Evolutionary conservation across 768 basidiomycete species (phyloP).

Genomic region (Lactifluus pinguis): DNA sequence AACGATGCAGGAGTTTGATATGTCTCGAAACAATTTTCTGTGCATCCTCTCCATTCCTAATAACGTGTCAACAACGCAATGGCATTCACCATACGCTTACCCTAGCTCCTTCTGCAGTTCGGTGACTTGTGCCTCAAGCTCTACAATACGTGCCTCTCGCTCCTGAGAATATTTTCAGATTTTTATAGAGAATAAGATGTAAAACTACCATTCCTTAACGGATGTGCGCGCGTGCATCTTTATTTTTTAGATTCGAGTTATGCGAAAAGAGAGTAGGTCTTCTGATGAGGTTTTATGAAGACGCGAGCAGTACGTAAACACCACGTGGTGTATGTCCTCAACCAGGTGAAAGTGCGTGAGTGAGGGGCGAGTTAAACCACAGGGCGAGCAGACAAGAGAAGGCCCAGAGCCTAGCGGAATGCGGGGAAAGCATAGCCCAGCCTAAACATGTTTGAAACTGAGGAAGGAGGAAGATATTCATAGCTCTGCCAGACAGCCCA

Average conservation of each 20-base stretch:
- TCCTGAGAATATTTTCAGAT: not conserved
- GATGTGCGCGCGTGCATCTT: slow-evolving; percentile 17
- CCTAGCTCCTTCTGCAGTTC: slow-evolving; percentile 14
- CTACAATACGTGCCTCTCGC: slow-evolving; percentile 9
- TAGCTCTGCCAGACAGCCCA: too few species aligned
- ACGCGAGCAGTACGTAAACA: too few species aligned
- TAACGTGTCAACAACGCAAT: not conserved
- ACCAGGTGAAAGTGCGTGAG: too few species aligned
- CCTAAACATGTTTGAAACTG: too few species aligned
- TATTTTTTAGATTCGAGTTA: not conserved
- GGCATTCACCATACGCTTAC: not conserved
- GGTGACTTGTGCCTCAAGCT: slow-evolving; percentile 13
- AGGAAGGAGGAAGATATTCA: too few species aligned
- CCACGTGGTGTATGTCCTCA: too few species aligned
- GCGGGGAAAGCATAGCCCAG: too few species aligned
- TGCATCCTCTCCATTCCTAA: slow-evolving; percentile 35
- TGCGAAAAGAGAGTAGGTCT: not conserved
- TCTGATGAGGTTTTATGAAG: too few species aligned
- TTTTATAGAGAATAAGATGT: not conserved
- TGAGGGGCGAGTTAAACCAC: too few species aligned
- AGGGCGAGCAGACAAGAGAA: too few species aligned
- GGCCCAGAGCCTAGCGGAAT: too few species aligned
- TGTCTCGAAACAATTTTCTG: slow-evolving; percentile 51
- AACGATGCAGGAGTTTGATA: slow-evolving; percentile 59
- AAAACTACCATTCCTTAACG: not conserved